Conservation (phyloP, 1,139 yeast species). For the Kodamaea fungicola region DNA sequence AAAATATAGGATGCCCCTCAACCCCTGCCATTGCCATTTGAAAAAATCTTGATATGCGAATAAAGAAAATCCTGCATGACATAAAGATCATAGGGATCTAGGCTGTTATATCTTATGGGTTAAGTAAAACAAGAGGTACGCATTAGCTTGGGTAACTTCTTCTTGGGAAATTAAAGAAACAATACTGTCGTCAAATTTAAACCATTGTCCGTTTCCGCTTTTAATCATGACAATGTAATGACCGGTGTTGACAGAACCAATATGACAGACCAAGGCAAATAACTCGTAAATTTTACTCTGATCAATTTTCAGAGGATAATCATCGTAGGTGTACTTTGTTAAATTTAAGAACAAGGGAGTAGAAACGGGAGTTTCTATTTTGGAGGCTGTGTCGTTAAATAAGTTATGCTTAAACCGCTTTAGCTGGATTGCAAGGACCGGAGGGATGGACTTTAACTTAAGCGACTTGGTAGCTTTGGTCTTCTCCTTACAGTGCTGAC, state of each 20-base stretch:
- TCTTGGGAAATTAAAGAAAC: constrained; percentile 65
- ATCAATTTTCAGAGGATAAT: constrained; percentile 14
- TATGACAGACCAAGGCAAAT: constrained; percentile 83
- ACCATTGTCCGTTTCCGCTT: constrained; percentile 73
- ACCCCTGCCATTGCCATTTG: no score
- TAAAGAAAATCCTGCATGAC: no score
- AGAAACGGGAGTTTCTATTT: constrained; percentile 70
- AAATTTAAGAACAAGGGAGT: constrained; percentile 74
- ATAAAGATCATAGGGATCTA: no score
- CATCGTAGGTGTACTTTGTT: constrained; percentile 53
- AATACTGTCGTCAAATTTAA: constrained; percentile 84
- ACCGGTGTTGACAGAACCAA: constrained; percentile 92
- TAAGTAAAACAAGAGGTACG: constrained; percentile 77
- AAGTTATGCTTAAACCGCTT: constrained; percentile 81
- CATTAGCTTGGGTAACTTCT: constrained; percentile 66
- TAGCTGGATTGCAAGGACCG: constrained; percentile 77
- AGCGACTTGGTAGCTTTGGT: constrained; percentile 71
- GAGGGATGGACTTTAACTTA: constrained; percentile 64
- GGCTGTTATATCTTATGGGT: constrained; percentile 37
- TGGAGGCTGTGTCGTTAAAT: constrained; percentile 53
- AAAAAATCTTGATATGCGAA: no score
- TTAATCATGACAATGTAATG: constrained; percentile 85
- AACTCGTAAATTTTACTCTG: constrained; percentile 61
- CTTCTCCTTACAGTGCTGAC: constrained; percentile 59
- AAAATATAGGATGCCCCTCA: no score